A percentile compares a stretch with the other conserved stretches of the same genome.
Conservation (phyloP, 202 grass and related monocot genomes). For the Carex arenaria region DNA sequence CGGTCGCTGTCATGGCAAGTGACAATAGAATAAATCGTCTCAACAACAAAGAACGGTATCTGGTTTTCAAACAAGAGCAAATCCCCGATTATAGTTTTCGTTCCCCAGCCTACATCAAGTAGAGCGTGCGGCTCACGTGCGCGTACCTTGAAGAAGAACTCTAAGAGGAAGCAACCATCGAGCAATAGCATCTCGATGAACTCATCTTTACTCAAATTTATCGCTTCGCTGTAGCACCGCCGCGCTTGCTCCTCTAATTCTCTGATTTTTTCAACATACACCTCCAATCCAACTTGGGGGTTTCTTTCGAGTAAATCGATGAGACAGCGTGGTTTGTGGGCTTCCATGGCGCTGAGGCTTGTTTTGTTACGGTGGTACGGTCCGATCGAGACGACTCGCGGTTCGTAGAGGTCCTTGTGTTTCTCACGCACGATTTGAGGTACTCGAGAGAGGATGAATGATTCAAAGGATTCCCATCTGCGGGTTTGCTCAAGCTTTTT, state of each 20-base stretch:
- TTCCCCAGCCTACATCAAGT: conserved; percentile 15
- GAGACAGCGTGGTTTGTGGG: conserved; percentile 57
- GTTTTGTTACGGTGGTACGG: conserved; percentile 48
- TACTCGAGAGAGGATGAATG: conserved; percentile 54
- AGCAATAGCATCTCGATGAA: conserved; percentile 11
- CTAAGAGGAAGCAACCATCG: conserved; percentile 14
- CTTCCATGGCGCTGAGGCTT: conserved; percentile 53
- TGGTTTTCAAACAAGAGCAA: conserved; percentile 19
- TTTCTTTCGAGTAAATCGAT: conserved; percentile 37
- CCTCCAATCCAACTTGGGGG: background rate
- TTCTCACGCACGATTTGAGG: conserved; percentile 38
- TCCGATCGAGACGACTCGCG: conserved; percentile 56
- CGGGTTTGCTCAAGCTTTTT: background rate
- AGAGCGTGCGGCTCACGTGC: background rate
- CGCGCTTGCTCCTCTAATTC: conserved; percentile 32
- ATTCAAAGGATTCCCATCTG: conserved; percentile 22
- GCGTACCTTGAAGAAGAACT: conserved; percentile 3
- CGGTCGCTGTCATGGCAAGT: conserved; percentile 17
- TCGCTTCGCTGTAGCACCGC: conserved; percentile 38
- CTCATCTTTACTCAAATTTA: background rate
- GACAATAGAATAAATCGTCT: conserved; percentile 20
- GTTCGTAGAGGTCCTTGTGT: conserved; percentile 57
- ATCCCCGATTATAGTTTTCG: conserved; percentile 24
- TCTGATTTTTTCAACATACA: conserved; percentile 26
- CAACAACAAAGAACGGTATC: conserved; percentile 1